A percentile compares a stretch with the other conserved stretches of the same genome.
Conservation (phyloP, 1,139 yeast genomes). For the Geotrichum aggregatum region DNA sequence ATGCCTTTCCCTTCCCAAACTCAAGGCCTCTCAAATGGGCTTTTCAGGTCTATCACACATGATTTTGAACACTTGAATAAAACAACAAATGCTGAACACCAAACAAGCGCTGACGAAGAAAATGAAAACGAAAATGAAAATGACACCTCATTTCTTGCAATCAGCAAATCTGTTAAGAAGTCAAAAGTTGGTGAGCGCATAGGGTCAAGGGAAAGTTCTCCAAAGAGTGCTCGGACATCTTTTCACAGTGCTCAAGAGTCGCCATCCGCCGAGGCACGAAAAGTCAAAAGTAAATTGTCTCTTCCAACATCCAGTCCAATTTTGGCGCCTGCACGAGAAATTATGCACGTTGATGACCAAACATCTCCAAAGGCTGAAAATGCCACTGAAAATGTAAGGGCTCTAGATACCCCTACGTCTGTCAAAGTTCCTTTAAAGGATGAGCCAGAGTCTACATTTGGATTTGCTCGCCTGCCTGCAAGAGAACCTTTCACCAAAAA, state of each 20-base stretch:
- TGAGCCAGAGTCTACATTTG: constrained; percentile 30
- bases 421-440: constrained; percentile 30
- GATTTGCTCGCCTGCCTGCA: constrained; percentile 46
- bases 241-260: constrained; percentile 7
- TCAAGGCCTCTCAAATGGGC: background rate
- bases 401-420: constrained; percentile 18
- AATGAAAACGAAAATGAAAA: background rate
- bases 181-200: background rate
- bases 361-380: background rate
- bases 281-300: background rate
- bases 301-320: constrained; percentile 3
- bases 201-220: background rate
- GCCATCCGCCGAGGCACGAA: background rate
- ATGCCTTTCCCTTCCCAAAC: background rate
- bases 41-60: background rate
- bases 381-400: background rate
- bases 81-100: background rate
- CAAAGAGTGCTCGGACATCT: background rate
- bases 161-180: constrained; percentile 9
- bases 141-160: constrained; percentile 16
- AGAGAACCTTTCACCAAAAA: constrained; percentile 45
- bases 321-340: constrained; percentile 1
- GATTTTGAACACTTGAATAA: background rate
- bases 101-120: background rate
- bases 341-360: background rate